Evolutionary conservation across 176 grass and related monocot genomes (phyloP).

Genomic region (Tillandsia leiboldiana): DNA sequence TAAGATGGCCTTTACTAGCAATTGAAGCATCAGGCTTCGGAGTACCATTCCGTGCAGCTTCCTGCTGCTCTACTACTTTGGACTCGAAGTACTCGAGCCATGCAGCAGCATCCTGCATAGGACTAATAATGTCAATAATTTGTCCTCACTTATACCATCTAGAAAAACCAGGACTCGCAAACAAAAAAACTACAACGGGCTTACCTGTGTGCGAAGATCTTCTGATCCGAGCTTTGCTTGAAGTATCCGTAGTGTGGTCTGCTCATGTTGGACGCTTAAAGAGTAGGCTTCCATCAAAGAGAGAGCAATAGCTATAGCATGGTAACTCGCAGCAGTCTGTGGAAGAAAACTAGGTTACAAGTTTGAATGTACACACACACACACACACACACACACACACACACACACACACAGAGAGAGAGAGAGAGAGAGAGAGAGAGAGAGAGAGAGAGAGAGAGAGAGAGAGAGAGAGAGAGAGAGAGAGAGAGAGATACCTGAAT

Average conservation of each 20-base stretch:
- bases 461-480: conserved; percentile 18
- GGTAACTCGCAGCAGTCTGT: conserved; percentile 98
- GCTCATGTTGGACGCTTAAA: conserved; percentile 98
- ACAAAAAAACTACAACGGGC: neutral
- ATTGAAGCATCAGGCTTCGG: conserved; percentile 99
- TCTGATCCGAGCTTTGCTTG: conserved; percentile 97
- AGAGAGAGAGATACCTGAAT: conserved; percentile 67
- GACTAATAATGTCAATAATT: conserved; percentile 14
- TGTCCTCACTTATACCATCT: neutral
- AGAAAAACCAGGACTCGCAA: neutral
- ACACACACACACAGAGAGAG: neutral
- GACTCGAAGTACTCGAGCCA: conserved; percentile 98
- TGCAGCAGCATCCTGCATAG: conserved; percentile 81
- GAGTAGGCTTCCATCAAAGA: conserved; percentile 99
- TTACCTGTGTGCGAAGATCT: conserved; percentile 95
- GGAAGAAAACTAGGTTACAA: conserved; percentile 16
- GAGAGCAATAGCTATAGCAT: conserved; percentile 97
- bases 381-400: neutral
- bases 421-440: conserved; percentile 16
- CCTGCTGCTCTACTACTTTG: conserved; percentile 95
- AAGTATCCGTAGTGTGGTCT: conserved; percentile 90
- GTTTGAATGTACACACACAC: neutral
- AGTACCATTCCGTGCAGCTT: conserved; percentile 97
- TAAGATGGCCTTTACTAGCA: conserved; percentile 96
- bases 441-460: conserved; percentile 14